phyloP scores from a whole-genome alignment of 306 rosid species.

The Cucurbita maxima region DNA sequence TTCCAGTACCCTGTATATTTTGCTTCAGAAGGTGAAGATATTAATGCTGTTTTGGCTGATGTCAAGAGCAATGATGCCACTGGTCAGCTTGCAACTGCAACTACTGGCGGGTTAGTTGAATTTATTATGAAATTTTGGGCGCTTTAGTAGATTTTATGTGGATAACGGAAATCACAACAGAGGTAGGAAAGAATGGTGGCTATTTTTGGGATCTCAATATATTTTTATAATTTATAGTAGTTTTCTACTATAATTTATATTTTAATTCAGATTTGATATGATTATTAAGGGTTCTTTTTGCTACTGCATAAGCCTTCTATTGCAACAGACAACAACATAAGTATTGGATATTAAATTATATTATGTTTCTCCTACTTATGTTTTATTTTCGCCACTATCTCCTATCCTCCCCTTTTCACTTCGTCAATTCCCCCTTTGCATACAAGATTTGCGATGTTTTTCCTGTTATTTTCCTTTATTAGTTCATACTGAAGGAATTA shows the following conservation, averaged over 20 bases:
- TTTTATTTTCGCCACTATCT: not conserved
- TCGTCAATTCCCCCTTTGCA: not conserved
- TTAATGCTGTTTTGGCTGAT: conserved; percentile 62
- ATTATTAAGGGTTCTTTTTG: not conserved
- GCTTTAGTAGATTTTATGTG: not conserved
- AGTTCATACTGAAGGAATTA: not conserved
- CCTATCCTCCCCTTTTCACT: not conserved
- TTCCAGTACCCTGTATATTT: conserved; percentile 95
- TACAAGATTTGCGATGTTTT: not conserved
- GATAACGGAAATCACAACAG: not conserved
- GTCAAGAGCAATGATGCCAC: conserved; percentile 79
- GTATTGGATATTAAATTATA: not conserved
- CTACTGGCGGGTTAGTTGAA: conserved; percentile 86
- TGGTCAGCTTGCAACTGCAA: conserved; percentile 97
- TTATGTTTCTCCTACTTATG: not conserved
- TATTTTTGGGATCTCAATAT: not conserved
- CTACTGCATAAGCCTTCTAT: not conserved
- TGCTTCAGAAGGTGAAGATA: conserved; percentile 71
- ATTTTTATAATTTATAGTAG: not conserved
- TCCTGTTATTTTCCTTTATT: not conserved
- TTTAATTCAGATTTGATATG: not conserved
- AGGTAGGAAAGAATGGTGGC: not conserved
- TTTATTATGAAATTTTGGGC: not conserved
- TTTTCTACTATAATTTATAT: not conserved
- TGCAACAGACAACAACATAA: not conserved